Evolutionary conservation across 768 basidiomycete species (phyloP).

Genomic region (Panus rudis): DNA sequence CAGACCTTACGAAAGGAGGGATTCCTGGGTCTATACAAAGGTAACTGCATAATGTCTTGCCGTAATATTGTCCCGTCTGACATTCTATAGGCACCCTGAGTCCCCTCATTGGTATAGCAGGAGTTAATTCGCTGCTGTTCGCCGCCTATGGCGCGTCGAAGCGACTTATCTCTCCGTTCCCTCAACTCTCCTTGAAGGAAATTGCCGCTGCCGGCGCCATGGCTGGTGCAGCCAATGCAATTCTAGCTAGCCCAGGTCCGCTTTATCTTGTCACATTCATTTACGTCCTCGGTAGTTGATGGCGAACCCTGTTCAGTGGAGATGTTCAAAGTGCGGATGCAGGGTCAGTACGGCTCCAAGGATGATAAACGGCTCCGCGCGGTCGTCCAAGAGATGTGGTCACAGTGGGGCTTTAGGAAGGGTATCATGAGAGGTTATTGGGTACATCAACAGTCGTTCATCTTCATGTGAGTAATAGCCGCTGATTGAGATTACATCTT

Average conservation of each 20-base stretch:
- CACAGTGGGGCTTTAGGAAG: slow-evolving; percentile 73
- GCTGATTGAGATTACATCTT: not conserved
- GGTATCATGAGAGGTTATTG: slow-evolving; percentile 98
- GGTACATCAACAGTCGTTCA: slow-evolving; percentile 39
- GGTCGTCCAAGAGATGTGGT: slow-evolving; percentile 80
- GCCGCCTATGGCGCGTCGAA: slow-evolving; percentile 81
- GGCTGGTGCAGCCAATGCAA: slow-evolving; percentile 86
- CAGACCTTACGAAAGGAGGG: slow-evolving; percentile 86
- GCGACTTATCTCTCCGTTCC: slow-evolving; percentile 83
- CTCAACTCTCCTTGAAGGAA: slow-evolving; percentile 71
- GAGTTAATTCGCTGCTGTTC: slow-evolving; percentile 94
- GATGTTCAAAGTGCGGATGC: slow-evolving; percentile 99
- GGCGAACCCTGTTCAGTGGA: slow-evolving; percentile 51
- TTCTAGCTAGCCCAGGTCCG: slow-evolving; percentile 85
- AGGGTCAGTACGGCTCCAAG: slow-evolving; percentile 83
- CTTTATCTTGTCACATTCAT: not conserved
- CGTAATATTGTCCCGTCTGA: not conserved
- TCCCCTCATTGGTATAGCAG: slow-evolving; percentile 87
- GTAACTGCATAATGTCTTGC: slow-evolving; percentile 29
- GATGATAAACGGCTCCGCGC: slow-evolving; percentile 71
- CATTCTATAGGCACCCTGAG: slow-evolving; percentile 72
- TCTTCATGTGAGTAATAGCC: not conserved
- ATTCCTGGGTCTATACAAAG: slow-evolving; percentile 91
- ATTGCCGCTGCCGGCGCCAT: slow-evolving; percentile 83
- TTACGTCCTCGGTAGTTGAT: not conserved